phyloP scores from a whole-genome alignment of 345 rosid species.

The Brassica nigra region DNA sequence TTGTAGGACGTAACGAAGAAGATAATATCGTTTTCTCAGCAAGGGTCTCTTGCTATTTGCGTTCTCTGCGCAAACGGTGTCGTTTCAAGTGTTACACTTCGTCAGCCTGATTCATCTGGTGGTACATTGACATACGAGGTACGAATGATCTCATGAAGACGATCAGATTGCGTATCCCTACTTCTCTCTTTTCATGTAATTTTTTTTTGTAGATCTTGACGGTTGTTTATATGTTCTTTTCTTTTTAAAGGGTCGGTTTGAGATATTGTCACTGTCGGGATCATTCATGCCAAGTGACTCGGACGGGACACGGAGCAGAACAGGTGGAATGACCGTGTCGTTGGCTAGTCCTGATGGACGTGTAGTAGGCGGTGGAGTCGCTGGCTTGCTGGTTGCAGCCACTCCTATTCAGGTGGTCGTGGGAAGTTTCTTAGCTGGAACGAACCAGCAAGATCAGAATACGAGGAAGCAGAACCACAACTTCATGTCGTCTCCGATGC shows the following conservation, averaged over 20 bases:
- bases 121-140: conserved; percentile 99
- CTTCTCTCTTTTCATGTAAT: not conserved
- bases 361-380: conserved; percentile 90
- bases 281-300: conserved; percentile 89
- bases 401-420: conserved; percentile 91
- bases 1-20: conserved; percentile 85
- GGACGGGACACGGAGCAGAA: conserved; percentile 77
- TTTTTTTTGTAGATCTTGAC: not conserved
- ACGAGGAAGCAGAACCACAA: conserved; percentile 58
- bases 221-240: not conserved
- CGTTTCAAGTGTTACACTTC: conserved; percentile 89
- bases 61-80: conserved; percentile 89
- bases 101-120: conserved; percentile 94
- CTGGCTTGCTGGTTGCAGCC: conserved; percentile 88
- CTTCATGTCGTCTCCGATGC: conserved; percentile 35
- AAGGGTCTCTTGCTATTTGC: conserved; percentile 83
- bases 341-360: conserved; percentile 93
- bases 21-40: conserved; percentile 95
- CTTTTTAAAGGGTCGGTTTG: conserved; percentile 78
- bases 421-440: conserved; percentile 81
- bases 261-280: conserved; percentile 89
- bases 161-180: not conserved
- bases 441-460: conserved; percentile 66
- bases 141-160: not conserved
- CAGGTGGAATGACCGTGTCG: conserved; percentile 96